Conservation (phyloP, 1,139 yeast genomes). For the Wickerhamiella infanticola region DNA sequence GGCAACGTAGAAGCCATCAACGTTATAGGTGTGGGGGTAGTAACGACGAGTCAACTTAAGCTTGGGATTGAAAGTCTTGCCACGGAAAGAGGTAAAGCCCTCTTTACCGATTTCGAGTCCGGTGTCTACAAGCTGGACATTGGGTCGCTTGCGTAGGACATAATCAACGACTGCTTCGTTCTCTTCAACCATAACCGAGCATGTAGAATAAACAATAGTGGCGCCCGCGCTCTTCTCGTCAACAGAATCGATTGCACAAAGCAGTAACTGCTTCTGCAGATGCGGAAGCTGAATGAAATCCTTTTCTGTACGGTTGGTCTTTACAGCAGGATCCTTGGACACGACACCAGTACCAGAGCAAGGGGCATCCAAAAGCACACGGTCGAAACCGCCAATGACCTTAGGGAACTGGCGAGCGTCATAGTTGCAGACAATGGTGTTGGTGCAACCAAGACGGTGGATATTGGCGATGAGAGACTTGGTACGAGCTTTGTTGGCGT, state of each 20-base stretch:
- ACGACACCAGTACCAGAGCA: slow-evolving; percentile 99
- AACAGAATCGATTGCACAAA: slow-evolving; percentile 94
- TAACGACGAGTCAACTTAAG: slow-evolving; percentile 79
- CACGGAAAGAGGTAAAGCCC: slow-evolving; percentile 87
- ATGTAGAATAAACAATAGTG: slow-evolving; percentile 87
- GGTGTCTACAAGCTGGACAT: slow-evolving; percentile 85
- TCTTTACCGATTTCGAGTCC: slow-evolving; percentile 92
- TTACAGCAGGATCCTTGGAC: slow-evolving; percentile 92
- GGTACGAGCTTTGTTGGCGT: slow-evolving; percentile 89
- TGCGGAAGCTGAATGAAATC: slow-evolving; percentile 96
- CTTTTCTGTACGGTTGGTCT: slow-evolving; percentile 84
- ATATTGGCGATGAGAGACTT: slow-evolving; percentile 93
- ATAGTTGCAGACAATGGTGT: slow-evolving; percentile 91
- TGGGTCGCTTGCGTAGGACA: slow-evolving; percentile 90
- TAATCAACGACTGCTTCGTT: slow-evolving; percentile 98
- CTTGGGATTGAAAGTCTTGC: slow-evolving; percentile 72
- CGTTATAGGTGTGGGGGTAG: slow-evolving; percentile 96
- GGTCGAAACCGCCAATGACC: slow-evolving; percentile 95
- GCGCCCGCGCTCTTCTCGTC: slow-evolving; percentile 92
- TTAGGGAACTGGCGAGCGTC: slow-evolving; percentile 98
- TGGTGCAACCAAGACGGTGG: slow-evolving; percentile 91
- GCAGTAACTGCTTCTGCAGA: slow-evolving; percentile 79
- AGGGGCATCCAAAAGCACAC: slow-evolving; percentile 93
- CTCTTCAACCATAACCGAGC: slow-evolving; percentile 97
- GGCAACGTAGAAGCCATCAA: slow-evolving; percentile 96